A percentile compares a stretch with the other conserved stretches of the same genome.
Evolutionary conservation across 495 filamentous ascomycete species (phyloP).

Genomic region (Penicillium atrosanguineum): DNA sequence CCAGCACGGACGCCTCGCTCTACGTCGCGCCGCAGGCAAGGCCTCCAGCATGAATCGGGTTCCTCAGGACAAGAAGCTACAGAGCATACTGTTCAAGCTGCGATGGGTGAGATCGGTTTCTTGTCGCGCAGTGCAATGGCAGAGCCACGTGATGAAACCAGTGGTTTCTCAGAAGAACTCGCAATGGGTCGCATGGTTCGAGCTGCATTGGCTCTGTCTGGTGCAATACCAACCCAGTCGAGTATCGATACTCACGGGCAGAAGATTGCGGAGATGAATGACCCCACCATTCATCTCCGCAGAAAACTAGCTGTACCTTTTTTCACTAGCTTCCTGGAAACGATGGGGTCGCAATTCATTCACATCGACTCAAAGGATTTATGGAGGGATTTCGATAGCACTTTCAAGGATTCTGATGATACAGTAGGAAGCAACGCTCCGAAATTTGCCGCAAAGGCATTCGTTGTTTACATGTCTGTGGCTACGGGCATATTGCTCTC

Average conservation of each 20-base stretch:
- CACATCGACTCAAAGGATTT: conserved; percentile 11
- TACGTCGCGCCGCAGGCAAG: too few relatives aligned
- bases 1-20: too few relatives aligned
- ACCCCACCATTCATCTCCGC: background rate
- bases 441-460: conserved; percentile 5
- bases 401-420: conserved; percentile 7
- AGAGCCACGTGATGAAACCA: conserved; percentile 22
- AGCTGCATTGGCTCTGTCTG: conserved; percentile 17
- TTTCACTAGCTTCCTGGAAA: conserved; percentile 12
- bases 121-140: conserved; percentile 32
- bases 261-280: background rate
- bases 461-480: conserved; percentile 21
- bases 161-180: conserved; percentile 20
- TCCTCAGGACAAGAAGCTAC: conserved; percentile 8
- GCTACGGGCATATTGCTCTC: conserved; percentile 21
- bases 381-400: conserved; percentile 10
- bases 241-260: conserved; percentile 1
- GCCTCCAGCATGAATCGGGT: too few relatives aligned
- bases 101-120: conserved; percentile 30
- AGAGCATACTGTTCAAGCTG: conserved; percentile 20
- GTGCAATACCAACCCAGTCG: conserved; percentile 14
- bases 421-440: background rate
- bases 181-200: conserved; percentile 23
- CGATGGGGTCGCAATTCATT: conserved; percentile 8
- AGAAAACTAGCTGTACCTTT: conserved; percentile 12